Evolutionary conservation across 768 basidiomycete species (phyloP), one percentile per base, ranked within the genome.

Genomic region (Lentinula boryana): DNA sequence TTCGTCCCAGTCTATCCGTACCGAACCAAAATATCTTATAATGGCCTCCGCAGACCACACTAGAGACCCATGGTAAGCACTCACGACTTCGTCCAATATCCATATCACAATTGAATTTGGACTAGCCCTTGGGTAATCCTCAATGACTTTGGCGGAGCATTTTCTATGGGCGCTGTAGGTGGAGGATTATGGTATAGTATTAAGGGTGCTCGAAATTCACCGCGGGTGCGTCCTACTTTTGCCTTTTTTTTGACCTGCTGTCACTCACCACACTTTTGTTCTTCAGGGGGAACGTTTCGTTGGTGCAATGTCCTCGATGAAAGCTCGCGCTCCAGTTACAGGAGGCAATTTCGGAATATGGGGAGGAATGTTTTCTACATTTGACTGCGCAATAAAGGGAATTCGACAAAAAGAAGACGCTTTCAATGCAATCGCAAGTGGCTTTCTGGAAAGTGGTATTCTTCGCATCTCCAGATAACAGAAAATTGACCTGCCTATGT

Each of bases 111-210:
- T 13, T 57, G 21, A 52, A 53, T 43, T 46, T 27, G 50, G 27
- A 53, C 35, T 68, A 98, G 96, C 76, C 96, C 96, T 68, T 98
- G 95, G 93, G 95, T 98, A 56, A 91, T 98, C 71, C 87, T 98
- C 68, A 97, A 93, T 80, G 96, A 98, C 79, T 96, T 95, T 74
- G 95, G 96, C 62, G 95, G 94, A 63, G 95, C 95, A 12, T 96
- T 97, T 75, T 85, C 95, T 16, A 98, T 98, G 95, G 95, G 95
- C 72, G 93, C 95, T 38, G 88, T 98, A 59, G 96, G 96, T 68
- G 96, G 96, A 69, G 94, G 91, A 65, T 93, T 98, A 70, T 98
- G 96, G 96, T 95, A 98, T 75, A 93, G 95, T 60, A 94, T 98
- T 67, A 98, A 98, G 77, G 96, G 96, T 62, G 94, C 95, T 6